These are phyloP conservation scores for Neofusicoccum kwambonambiense DNA, from an alignment of 2,329 filamentous ascomycete species.

Conservation along the genomic window DNA sequence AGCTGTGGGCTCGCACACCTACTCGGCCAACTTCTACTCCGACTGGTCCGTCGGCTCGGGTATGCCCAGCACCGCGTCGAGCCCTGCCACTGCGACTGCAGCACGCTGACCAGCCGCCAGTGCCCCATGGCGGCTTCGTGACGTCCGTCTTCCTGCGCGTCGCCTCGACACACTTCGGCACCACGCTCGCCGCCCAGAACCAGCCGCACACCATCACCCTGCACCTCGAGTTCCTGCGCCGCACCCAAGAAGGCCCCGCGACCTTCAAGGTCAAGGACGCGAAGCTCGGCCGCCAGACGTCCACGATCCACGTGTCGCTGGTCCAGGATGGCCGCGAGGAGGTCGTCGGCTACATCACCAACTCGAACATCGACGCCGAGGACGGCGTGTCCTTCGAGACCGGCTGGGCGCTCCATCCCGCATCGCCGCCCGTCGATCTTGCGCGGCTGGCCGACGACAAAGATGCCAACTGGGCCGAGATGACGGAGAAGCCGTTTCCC, in stretches of 20 bases:
- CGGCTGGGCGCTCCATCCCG: constrained; percentile 52
- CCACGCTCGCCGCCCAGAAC: constrained; percentile 56
- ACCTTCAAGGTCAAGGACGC: constrained; percentile 60
- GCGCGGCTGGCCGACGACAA: constrained; percentile 41
- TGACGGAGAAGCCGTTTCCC: constrained; percentile 44
- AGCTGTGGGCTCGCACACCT: constrained; percentile 55
- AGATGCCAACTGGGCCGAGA: constrained; percentile 51
- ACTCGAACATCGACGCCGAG: constrained; percentile 61
- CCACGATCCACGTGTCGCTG: constrained; percentile 62
- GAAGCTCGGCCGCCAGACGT: constrained; percentile 64
- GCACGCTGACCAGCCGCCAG: constrained; percentile 39
- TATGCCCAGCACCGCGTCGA: constrained; percentile 48
- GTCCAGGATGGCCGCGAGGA: constrained; percentile 58
- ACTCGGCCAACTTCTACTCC: constrained; percentile 54
- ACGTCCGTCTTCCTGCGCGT: constrained; percentile 62
- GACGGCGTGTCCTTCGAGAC: constrained; percentile 57
- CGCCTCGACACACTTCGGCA: constrained; percentile 58
- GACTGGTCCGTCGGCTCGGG: constrained; percentile 67
- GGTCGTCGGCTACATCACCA: constrained; percentile 64
- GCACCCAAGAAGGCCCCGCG: constrained; percentile 59
- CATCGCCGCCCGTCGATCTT: constrained; percentile 44
- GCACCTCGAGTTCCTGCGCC: constrained; percentile 64
- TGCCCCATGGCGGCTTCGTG: constrained; percentile 70
- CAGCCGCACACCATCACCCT: constrained; percentile 64
- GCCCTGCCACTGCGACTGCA: neutral